These are phyloP conservation scores for Sphagnum magellanicum DNA, from an alignment of 228 moss, liverwort and hornwort species.

Conservation along the genomic window DNA sequence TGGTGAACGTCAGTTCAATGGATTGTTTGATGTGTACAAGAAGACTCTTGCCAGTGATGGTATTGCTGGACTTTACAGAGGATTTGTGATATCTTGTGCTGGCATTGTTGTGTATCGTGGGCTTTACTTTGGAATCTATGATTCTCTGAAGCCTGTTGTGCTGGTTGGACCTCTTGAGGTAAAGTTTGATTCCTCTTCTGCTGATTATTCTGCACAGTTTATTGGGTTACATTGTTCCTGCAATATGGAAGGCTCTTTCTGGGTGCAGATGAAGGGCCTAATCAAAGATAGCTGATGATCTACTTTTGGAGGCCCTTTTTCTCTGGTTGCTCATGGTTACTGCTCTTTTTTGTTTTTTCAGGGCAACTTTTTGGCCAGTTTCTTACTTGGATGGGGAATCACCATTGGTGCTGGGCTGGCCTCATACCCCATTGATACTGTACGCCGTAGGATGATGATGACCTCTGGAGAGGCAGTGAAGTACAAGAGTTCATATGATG, in stretches of 20 bases:
- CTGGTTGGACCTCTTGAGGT: constrained; percentile 17
- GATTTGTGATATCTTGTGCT: constrained; percentile 10
- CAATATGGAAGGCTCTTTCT: no score
- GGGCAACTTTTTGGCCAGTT: constrained; percentile 18
- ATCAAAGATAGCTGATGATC: no score
- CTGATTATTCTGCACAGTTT: no score
- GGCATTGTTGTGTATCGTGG: constrained; percentile 20
- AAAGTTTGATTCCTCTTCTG: not conserved
- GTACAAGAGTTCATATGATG: constrained; percentile 14
- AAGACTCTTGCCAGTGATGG: constrained; percentile 15
- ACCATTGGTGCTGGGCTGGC: constrained; percentile 8
- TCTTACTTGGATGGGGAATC: constrained; percentile 12
- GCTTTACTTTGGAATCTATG: constrained; percentile 22
- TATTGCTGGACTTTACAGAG: constrained; percentile 10
- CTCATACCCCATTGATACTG: constrained; percentile 11
- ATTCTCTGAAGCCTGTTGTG: constrained; percentile 20
- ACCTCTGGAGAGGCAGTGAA: constrained; percentile 11
- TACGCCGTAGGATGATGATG: constrained; percentile 15
- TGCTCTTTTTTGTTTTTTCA: not conserved
- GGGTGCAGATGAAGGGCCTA: no score
- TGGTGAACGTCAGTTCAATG: constrained; percentile 16
- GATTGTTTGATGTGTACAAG: constrained; percentile 16
- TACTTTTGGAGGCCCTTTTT: no score
- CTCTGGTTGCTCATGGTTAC: no score
- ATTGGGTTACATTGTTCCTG: no score